A percentile compares a stretch with the other conserved stretches of the same genome.
These are phyloP conservation scores for Aplosporella prunicola DNA, from an alignment of 2,329 filamentous ascomycete species.

Conservation along the genomic window DNA sequence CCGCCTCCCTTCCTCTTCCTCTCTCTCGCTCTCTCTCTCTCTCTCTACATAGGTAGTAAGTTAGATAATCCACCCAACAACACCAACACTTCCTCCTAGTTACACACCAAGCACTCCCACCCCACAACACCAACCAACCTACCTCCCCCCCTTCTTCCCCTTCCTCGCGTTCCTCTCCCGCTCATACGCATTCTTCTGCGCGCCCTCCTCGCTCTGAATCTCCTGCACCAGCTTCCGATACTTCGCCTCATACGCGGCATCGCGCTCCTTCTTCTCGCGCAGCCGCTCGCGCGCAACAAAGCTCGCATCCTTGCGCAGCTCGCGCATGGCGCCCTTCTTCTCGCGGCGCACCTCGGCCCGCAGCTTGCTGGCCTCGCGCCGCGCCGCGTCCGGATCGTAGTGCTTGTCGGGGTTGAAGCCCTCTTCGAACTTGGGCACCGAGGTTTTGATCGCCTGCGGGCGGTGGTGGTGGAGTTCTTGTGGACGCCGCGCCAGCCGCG, in stretches of 20 bases:
- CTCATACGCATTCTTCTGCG: conserved; percentile 81
- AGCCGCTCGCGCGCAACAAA: conserved; percentile 89
- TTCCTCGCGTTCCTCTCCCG: conserved; percentile 71
- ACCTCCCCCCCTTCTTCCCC: conserved; percentile 34
- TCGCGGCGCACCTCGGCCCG: conserved; percentile 89
- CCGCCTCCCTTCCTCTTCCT: too few relatives aligned
- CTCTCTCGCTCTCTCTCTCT: too few relatives aligned
- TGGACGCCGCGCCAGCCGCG: conserved; percentile 61
- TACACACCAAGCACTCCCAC: not conserved
- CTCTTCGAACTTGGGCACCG: conserved; percentile 92
- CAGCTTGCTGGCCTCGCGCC: conserved; percentile 74
- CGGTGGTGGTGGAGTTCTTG: conserved; percentile 83
- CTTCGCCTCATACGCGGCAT: conserved; percentile 93
- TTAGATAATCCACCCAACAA: too few relatives aligned
- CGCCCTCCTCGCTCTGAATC: conserved; percentile 89
- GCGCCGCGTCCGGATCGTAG: conserved; percentile 91
- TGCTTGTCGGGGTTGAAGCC: conserved; percentile 89
- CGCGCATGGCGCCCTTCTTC: conserved; percentile 86
- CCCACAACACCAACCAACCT: not conserved
- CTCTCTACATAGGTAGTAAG: too few relatives aligned
- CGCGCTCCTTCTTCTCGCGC: conserved; percentile 83
- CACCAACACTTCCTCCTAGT: too few relatives aligned
- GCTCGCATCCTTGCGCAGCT: conserved; percentile 88
- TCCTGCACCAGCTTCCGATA: conserved; percentile 84
- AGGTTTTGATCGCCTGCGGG: conserved; percentile 77